Conservation (phyloP, 805 yeast genomes). For the Ogataea zsoltii region DNA sequence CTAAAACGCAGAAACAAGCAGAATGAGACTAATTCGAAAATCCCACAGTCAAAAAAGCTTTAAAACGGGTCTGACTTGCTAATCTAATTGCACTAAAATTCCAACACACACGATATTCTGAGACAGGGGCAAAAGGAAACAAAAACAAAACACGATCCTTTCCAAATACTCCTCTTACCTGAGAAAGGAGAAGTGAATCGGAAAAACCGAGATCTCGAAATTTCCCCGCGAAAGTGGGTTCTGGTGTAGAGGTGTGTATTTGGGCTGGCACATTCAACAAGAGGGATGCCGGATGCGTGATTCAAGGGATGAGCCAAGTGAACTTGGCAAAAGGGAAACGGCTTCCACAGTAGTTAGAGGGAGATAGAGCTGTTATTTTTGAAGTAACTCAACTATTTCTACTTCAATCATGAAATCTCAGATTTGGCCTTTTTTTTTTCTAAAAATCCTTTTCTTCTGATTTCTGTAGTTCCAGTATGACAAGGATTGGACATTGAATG, state of each 20-base stretch:
- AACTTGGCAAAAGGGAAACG: no score
- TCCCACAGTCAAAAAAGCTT: background rate
- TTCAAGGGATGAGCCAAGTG: no score
- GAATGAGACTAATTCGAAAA: background rate
- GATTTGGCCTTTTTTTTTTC: no score
- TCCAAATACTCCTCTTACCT: background rate
- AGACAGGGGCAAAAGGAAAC: constrained; percentile 1
- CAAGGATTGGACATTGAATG: no score
- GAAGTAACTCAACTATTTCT: no score
- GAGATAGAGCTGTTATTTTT: no score
- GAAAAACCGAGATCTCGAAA: background rate
- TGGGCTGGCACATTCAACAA: no score
- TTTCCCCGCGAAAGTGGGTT: background rate
- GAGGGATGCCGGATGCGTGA: no score
- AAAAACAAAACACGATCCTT: constrained; percentile 20
- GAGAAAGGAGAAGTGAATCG: constrained; percentile 1
- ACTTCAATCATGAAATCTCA: no score
- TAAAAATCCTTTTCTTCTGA: no score
- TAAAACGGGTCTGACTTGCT: background rate
- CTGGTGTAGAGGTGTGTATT: background rate
- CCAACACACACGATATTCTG: background rate
- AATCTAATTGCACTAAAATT: background rate
- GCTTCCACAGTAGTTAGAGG: no score
- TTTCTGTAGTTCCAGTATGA: no score
- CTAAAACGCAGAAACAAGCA: background rate